A percentile compares a stretch with the other conserved stretches of the same genome.
phyloP scores from a whole-genome alignment of 345 rosid species.

The Populus euphratica region DNA sequence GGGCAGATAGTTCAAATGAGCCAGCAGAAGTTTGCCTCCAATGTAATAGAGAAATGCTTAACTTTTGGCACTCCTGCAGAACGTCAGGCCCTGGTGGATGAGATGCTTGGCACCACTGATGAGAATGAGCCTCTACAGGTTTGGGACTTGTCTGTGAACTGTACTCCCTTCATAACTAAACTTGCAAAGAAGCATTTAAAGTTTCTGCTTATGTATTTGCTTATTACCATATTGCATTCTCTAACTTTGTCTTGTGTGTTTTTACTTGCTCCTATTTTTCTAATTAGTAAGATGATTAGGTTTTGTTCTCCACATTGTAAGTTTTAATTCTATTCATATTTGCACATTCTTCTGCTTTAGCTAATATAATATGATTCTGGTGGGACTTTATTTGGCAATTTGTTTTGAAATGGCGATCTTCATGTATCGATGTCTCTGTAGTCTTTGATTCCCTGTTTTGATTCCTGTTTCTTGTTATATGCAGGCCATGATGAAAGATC shows the following conservation, averaged over 20 bases:
- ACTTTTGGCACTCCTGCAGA: slow-evolving; percentile 74
- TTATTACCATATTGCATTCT: not conserved
- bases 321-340: not conserved
- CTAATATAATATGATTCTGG: not conserved
- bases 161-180: not conserved
- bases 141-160: slow-evolving; percentile 4
- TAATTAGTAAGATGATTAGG: not conserved
- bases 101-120: slow-evolving; percentile 97
- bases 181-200: not conserved
- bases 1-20: slow-evolving; percentile 96
- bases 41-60: slow-evolving; percentile 88
- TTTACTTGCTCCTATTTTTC: not conserved
- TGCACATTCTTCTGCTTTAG: not conserved
- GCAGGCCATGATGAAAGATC: slow-evolving; percentile 99
- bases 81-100: slow-evolving; percentile 70
- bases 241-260: not conserved
- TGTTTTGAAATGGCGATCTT: not conserved
- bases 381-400: not conserved
- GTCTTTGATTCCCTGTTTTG: not conserved
- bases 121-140: slow-evolving; percentile 99
- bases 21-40: slow-evolving; percentile 98
- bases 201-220: not conserved
- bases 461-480: slow-evolving; percentile 10
- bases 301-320: not conserved
- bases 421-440: not conserved